These are phyloP conservation scores for Ceratobasidium sp. DNA, from an alignment of 1,284 basidiomycete genomes.

Conservation along the genomic window DNA sequence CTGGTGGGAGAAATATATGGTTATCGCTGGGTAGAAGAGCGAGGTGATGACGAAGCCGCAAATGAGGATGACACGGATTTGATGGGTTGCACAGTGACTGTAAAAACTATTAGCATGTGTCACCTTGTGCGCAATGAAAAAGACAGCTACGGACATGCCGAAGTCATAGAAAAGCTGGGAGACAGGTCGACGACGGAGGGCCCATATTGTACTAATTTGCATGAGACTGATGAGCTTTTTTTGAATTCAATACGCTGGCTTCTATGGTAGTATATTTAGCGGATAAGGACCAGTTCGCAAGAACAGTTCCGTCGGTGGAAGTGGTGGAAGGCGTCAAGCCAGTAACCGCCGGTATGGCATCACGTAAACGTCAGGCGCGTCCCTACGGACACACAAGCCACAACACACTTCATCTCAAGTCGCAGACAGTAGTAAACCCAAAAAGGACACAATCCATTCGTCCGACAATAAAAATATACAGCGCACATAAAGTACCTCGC, in stretches of 20 bases:
- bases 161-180: slow-evolving; percentile 37
- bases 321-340: slow-evolving; percentile 7
- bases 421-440: background rate
- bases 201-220: slow-evolving; percentile 21
- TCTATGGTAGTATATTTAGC: background rate
- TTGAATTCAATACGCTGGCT: background rate
- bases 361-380: slow-evolving; percentile 13
- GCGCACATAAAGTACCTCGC: background rate
- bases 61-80: slow-evolving; percentile 92
- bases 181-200: slow-evolving; percentile 24
- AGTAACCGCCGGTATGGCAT: slow-evolving; percentile 35
- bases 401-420: background rate
- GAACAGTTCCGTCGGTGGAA: slow-evolving; percentile 8
- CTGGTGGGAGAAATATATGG: slow-evolving; percentile 78
- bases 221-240: background rate
- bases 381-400: slow-evolving; percentile 2
- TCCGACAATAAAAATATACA: background rate
- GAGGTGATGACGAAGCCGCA: slow-evolving; percentile 95
- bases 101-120: background rate
- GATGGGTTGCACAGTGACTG: slow-evolving; percentile 86
- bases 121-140: background rate
- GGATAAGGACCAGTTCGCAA: background rate
- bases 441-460: background rate
- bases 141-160: slow-evolving; percentile 24
- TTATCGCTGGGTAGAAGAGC: slow-evolving; percentile 90